Base-by-base conservation (phyloP, 2,329 filamentous ascomycete species). In the Diaporthe sp. region DNA sequence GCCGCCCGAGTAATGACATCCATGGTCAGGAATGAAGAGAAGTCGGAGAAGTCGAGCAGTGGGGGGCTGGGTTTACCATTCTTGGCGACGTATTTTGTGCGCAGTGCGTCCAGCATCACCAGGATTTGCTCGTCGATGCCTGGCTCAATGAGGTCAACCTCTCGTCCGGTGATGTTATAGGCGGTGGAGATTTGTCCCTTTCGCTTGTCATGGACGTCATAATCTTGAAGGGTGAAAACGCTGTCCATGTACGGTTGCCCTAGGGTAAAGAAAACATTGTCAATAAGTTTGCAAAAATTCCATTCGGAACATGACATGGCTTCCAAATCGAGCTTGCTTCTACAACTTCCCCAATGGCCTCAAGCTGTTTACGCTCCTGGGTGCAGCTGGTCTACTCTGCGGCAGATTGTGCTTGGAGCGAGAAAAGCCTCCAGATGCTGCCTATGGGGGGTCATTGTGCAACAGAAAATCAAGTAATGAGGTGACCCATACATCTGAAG, bases 1-100 rank as follows among this genome's bases (percentile, higher is more conserved):
- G 86, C 86, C 17, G 90, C 78, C 49, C 85, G 83, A 51, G 85
- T 87, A 76, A 90, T 88, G 28, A 88, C 84, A 76, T 90, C 89
- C 6, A 89, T 81, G 0, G 88, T 88, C 71, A 89, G 86, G 81
- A 84, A 89, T 49, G 87, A 85, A 2, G 85, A 83, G 58, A 86
- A 84, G 8, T 81, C 79, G 25, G 85, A 85, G 46, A 90, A 79
- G 77, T 90, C 87, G 78, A 88, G 81, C 22, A 84, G 79, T 65
- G 25, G 44, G 13, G 53, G 57, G 22, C 4, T 44, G 25, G 69
- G 65, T 4, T 62, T 61, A 6, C 34, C 61, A n/a, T 22, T 9
- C 37, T 25, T 71, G 4, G 57, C 22, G 3, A 73, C 25, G 28
- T 75, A 75, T 22, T 61, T 71, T 5, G 13, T 46, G 4, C 73